Evolutionary conservation across 2,329 filamentous ascomycete species (phyloP), one percentile per base, ranked within the genome.

Genomic region (Exutisphaerella laricina): DNA sequence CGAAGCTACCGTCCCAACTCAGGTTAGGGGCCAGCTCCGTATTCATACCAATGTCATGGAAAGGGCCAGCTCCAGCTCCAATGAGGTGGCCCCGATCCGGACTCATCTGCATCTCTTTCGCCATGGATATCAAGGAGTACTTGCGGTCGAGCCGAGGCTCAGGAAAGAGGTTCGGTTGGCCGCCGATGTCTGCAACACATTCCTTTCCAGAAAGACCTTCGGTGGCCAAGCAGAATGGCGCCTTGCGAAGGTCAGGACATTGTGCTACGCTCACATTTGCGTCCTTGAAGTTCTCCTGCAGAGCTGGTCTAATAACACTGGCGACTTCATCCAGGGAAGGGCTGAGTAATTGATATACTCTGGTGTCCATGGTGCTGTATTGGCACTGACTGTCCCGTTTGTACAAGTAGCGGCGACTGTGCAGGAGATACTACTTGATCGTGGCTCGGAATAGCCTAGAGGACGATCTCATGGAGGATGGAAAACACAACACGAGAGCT

Each of bases 81-180:
- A 60, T 48, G 3, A 59, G 42, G 23, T 56, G 55, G 2, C 58
- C 58, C 23, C 41, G 32, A 2, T 51, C 31, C 0, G 47, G 14
- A 12, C 46, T 42, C 48, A 61, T 52, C 7, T 55, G 39, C 57
- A 60, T 59, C 17, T 46, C 42, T 35, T 51, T 43, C 8, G 58
- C 58, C 21, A 58, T 52, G 3, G 43, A 41, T 10, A 55, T 22
- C 5, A 61, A 44, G 5, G 55, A 57, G 44, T 56, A 61, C 22
- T 58, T 58, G 45, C 55, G 58, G 6, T 58, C 52, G 8, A 60
- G 46, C 17, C 52, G 39, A 7, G 58, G 58, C 16, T 51, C 45
- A 2, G 58, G 58, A 33, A 59, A 60, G 2, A 61, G 46, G 31
- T 61, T 57, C 5, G 58, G 52, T 38, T 60, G 58, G 10, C 58